Percentiles rank a stretch among this genome's conserved stretches.
Conservation (phyloP, 208 protist species). For the Polymyxa betae region DNA sequence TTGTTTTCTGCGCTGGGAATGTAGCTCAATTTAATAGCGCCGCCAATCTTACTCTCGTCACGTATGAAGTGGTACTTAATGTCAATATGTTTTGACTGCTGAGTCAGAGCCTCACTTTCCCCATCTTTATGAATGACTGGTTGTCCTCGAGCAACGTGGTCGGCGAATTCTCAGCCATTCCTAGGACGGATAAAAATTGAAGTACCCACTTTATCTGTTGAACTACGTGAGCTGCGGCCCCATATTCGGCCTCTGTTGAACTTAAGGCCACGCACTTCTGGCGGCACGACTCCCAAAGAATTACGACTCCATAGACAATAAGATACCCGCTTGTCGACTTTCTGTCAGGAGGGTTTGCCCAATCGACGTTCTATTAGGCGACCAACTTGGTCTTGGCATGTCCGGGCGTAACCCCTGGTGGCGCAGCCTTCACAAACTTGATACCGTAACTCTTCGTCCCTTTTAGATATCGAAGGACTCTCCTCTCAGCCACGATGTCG, state of each 20-base stretch:
- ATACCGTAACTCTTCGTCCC: neutral
- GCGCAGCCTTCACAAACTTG: neutral
- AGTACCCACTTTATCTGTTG: neutral
- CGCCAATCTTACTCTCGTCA: slow-evolving; percentile 12
- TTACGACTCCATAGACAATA: neutral
- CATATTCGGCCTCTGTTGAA: neutral
- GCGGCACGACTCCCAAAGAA: neutral
- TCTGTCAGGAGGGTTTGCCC: neutral
- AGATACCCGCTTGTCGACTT: neutral
- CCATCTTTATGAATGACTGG: neutral
- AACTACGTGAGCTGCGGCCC: neutral
- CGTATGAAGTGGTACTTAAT: slow-evolving; percentile 32
- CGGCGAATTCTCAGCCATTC: too few relatives aligned
- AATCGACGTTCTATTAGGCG: neutral
- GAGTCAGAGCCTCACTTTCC: neutral
- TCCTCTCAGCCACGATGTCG: neutral
- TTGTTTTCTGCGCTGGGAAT: slow-evolving; percentile 26
- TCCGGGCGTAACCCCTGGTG: neutral
- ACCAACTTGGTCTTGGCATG: neutral
- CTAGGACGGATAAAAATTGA: too few relatives aligned
- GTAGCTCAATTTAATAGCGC: neutral
- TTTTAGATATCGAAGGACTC: too few relatives aligned
- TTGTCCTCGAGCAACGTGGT: neutral
- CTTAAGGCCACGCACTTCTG: neutral
- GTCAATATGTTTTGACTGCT: slow-evolving; percentile 21